phyloP scores from a whole-genome alignment of 2,329 filamentous ascomycete genomes.

The Colletotrichum agaves region DNA sequence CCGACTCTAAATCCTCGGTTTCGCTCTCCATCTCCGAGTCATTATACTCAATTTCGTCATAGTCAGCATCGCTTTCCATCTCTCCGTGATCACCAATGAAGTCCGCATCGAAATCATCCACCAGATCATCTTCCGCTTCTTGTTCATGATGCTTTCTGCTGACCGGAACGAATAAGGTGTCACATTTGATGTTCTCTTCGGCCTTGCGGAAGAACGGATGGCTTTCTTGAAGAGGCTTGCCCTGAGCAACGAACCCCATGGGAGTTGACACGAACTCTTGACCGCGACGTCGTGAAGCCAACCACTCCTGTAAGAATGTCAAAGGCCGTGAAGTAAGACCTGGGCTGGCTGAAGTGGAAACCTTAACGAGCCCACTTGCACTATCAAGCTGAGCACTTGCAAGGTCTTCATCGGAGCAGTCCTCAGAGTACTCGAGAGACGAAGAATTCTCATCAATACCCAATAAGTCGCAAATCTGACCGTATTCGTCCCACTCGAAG shows the following conservation, averaged over 20 bases:
- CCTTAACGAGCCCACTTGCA: not conserved
- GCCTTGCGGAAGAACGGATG: conserved; percentile 62
- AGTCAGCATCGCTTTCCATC: conserved; percentile 26
- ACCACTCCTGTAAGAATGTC: conserved; percentile 67
- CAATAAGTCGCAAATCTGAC: conserved; percentile 46
- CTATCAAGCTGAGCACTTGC: not conserved
- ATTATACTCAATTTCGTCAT: conserved; percentile 36
- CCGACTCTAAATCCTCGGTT: conserved; percentile 2
- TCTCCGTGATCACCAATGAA: conserved; percentile 32
- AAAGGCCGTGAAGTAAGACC: conserved; percentile 50
- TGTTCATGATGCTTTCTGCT: not conserved
- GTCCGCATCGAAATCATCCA: conserved; percentile 24
- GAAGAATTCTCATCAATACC: conserved; percentile 40
- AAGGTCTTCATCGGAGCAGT: conserved; percentile 3
- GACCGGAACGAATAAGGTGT: conserved; percentile 29
- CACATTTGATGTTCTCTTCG: conserved; percentile 8
- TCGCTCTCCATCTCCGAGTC: conserved; percentile 29
- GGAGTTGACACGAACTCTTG: conserved; percentile 69
- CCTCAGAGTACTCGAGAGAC: conserved; percentile 10
- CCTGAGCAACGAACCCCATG: conserved; percentile 66
- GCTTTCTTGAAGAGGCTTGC: conserved; percentile 56
- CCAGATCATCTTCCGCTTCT: conserved; percentile 8
- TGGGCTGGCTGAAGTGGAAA: not conserved
- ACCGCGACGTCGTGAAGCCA: conserved; percentile 62
- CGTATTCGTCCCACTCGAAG: conserved; percentile 61